Evolutionary conservation across 345 rosid genomes (phyloP), one percentile per base, ranked within the genome.

Genomic region (Brassica juncea): DNA sequence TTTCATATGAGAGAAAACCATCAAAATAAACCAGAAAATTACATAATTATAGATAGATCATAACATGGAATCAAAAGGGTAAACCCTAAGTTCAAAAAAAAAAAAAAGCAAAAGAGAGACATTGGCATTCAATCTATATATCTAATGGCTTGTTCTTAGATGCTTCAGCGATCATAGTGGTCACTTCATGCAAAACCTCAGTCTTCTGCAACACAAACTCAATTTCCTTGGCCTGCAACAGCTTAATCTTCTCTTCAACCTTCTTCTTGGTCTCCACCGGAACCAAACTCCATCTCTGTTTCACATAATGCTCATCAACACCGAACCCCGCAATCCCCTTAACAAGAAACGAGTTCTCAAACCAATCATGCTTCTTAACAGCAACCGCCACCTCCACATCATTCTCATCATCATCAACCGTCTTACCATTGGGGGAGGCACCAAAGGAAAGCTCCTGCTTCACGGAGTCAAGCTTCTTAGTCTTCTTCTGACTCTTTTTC

Each of bases 191-290:
- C 10, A 82, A 11, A 54, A 82, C 9, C 12, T 14, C 57, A 0
- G 71, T 25, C 78, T 82, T 82, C 57, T 68, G 31, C 68, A 73
- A 1, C 59, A 69, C 68, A 77, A 28, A 77, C 0, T 82, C 75
- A 2, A 77, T 5, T 2, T 82, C 81, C 12, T 52, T 77, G 12
- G 21, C 72, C 6, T 69, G 75, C 66, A 82, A 52, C 5, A 11
- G 2, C 49, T 82, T 72, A 8, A 54, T 16, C 72, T 77, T 69
- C 71, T 73, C 84, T 63, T 73, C 75, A 54, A 82, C 0, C 7
- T 35, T 32, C 71, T 73, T 77, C 79, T 82, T 82, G 0, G 2
- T 10, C 72, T 58, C 75, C 0, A 5, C 62, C 0, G 71, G 16
- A 0, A 73, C 57, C 34, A 39, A 35, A 2, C 71, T 62, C 84